Conservation (phyloP, 106 monocot genomes). For the Ottelia alismoides region DNA sequence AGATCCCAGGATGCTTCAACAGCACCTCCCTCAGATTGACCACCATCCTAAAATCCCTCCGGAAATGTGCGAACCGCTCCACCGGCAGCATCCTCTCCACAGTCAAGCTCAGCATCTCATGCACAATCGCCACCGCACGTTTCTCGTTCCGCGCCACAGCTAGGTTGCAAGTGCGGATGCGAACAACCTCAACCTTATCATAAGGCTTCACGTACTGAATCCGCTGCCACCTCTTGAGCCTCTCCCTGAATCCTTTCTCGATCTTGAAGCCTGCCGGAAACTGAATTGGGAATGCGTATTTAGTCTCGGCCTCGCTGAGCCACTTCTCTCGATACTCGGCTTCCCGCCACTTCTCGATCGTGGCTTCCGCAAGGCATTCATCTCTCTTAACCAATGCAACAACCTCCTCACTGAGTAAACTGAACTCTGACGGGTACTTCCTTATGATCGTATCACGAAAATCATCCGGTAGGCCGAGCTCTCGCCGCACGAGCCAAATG, state of each 20-base stretch:
- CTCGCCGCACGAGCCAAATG: background rate
- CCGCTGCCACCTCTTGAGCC: slow-evolving; percentile 69
- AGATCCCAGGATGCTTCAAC: slow-evolving; percentile 76
- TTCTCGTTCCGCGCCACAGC: slow-evolving; percentile 45
- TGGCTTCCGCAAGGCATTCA: slow-evolving; percentile 21
- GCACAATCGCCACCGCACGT: slow-evolving; percentile 52
- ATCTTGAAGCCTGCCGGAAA: slow-evolving; percentile 79
- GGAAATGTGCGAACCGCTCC: slow-evolving; percentile 65
- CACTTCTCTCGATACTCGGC: slow-evolving; percentile 66
- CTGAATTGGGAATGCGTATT: slow-evolving; percentile 55
- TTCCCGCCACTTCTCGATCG: slow-evolving; percentile 67
- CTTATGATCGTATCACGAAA: slow-evolving; percentile 30
- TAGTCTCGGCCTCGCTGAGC: slow-evolving; percentile 73
- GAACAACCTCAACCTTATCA: slow-evolving; percentile 22
- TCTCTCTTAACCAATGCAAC: slow-evolving; percentile 26
- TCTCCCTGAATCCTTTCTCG: slow-evolving; percentile 49
- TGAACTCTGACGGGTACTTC: slow-evolving; percentile 25
- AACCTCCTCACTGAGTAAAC: slow-evolving; percentile 25
- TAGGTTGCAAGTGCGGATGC: background rate
- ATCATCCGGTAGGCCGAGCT: slow-evolving; percentile 13
- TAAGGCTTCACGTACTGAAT: slow-evolving; percentile 65
- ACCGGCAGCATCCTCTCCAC: slow-evolving; percentile 65
- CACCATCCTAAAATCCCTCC: slow-evolving; percentile 52
- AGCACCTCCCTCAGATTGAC: slow-evolving; percentile 65
- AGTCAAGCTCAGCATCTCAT: slow-evolving; percentile 69